Conservation (phyloP, 2,329 filamentous ascomycete genomes). For the Aspergillus unguis region DNA sequence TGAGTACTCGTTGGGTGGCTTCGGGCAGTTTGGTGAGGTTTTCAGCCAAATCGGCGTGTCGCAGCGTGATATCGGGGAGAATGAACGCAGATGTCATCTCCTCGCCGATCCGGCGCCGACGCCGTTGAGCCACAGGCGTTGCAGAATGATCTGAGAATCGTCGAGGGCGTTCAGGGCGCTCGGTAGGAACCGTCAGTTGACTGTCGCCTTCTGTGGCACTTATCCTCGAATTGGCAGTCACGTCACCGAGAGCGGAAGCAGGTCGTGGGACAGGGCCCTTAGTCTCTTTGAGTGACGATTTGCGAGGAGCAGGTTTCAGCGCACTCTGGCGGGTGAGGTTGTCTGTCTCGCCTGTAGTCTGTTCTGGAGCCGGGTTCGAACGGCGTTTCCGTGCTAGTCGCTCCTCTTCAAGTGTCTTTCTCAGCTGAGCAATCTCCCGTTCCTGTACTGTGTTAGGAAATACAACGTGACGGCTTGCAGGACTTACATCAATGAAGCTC, state of each 20-base stretch:
- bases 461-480: neutral
- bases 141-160: constrained; percentile 47
- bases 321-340: constrained; percentile 37
- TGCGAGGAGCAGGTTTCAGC: constrained; percentile 45
- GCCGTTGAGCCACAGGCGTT: constrained; percentile 49
- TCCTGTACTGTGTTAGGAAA: constrained; percentile 22
- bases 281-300: constrained; percentile 54
- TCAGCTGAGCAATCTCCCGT: constrained; percentile 52
- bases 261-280: constrained; percentile 36
- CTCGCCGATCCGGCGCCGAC: constrained; percentile 47
- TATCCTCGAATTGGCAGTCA: constrained; percentile 31
- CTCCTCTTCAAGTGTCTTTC: constrained; percentile 56
- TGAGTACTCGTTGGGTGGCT: constrained; percentile 40
- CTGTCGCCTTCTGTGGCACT: constrained; percentile 28
- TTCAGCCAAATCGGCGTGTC: constrained; percentile 26
- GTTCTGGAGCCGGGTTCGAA: constrained; percentile 28
- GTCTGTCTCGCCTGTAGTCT: constrained; percentile 39
- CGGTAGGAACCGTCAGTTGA: constrained; percentile 28
- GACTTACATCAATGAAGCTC: constrained; percentile 51
- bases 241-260: constrained; percentile 34
- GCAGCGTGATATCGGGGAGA: constrained; percentile 60
- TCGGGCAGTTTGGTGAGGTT: constrained; percentile 36
- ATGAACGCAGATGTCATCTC: constrained; percentile 65
- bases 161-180: constrained; percentile 33
- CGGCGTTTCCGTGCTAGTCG: constrained; percentile 43